phyloP scores from a whole-genome alignment of 805 yeast species.

The Yamadazyma philogaea region DNA sequence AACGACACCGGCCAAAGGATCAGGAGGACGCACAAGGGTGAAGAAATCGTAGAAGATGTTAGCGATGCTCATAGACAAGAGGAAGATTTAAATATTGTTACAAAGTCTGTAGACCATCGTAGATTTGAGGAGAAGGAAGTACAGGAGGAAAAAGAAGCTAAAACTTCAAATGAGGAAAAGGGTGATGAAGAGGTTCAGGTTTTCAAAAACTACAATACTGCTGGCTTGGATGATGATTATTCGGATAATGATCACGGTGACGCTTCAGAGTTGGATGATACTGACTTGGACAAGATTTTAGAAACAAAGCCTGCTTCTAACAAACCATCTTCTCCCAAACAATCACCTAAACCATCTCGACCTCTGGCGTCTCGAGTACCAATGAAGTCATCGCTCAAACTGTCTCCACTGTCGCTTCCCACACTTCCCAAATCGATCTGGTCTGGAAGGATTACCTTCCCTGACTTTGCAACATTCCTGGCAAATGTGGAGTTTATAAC shows the following conservation, averaged over 20 bases:
- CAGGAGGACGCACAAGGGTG: conserved; percentile 84
- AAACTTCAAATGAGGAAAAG: background rate
- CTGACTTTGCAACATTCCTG: conserved; percentile 46
- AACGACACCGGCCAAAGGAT: conserved; percentile 58
- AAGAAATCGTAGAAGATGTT: conserved; percentile 62
- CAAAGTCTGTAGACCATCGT: conserved; percentile 37
- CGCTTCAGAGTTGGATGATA: conserved; percentile 25
- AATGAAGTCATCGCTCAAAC: conserved; percentile 7
- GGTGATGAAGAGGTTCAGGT: conserved; percentile 1
- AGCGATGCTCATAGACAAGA: conserved; percentile 23
- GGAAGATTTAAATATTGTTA: conserved; percentile 26
- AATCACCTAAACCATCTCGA: background rate
- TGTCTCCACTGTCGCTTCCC: conserved; percentile 9
- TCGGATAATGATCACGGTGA: conserved; percentile 22
- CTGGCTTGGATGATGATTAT: conserved; percentile 20
- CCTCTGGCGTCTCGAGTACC: background rate
- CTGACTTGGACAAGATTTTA: conserved; percentile 32
- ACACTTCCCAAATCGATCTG: conserved; percentile 28
- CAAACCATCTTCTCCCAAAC: background rate
- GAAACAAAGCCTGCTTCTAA: conserved; percentile 13
- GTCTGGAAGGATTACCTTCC: conserved; percentile 49
- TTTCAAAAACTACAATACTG: conserved; percentile 16
- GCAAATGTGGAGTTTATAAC: conserved; percentile 37
- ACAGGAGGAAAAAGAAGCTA: background rate
- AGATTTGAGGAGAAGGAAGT: conserved; percentile 24